Evolutionary conservation across 495 filamentous ascomycete species (phyloP).

Genomic region (Hypoxylon rickii): DNA sequence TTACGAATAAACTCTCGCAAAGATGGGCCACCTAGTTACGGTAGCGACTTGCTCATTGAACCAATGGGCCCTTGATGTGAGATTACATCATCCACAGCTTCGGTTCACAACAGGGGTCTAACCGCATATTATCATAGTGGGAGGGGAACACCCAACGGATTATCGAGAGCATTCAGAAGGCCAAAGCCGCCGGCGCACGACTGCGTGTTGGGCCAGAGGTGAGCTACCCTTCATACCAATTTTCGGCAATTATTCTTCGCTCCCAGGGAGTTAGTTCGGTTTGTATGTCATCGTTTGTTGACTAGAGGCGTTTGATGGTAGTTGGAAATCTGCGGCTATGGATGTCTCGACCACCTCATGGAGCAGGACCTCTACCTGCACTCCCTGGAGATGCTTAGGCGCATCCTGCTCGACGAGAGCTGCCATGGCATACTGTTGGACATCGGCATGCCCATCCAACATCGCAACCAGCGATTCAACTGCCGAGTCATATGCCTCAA

Average conservation of each 20-base stretch:
- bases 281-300: neutral
- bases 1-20: too few relatives aligned
- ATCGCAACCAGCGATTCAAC: slow-evolving; percentile 74
- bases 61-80: slow-evolving; percentile 76
- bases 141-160: slow-evolving; percentile 78
- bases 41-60: slow-evolving; percentile 55
- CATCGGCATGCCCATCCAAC: slow-evolving; percentile 70
- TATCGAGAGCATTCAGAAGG: slow-evolving; percentile 71
- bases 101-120: slow-evolving; percentile 52
- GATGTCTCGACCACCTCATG: slow-evolving; percentile 73
- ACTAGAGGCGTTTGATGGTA: slow-evolving; percentile 17
- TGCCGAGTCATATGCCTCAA: slow-evolving; percentile 72
- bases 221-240: slow-evolving; percentile 13
- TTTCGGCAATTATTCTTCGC: neutral
- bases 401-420: slow-evolving; percentile 65
- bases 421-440: slow-evolving; percentile 81
- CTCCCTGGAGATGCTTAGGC: slow-evolving; percentile 71
- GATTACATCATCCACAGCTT: too few relatives aligned
- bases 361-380: slow-evolving; percentile 67
- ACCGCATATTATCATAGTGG: slow-evolving; percentile 51
- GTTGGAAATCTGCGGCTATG: slow-evolving; percentile 64
- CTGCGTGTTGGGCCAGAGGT: slow-evolving; percentile 70
- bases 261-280: too few relatives aligned
- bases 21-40: slow-evolving; percentile 46
- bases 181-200: slow-evolving; percentile 71